phyloP scores from a whole-genome alignment of 179 eudicot genomes.

The Vitellaria paradoxa region DNA sequence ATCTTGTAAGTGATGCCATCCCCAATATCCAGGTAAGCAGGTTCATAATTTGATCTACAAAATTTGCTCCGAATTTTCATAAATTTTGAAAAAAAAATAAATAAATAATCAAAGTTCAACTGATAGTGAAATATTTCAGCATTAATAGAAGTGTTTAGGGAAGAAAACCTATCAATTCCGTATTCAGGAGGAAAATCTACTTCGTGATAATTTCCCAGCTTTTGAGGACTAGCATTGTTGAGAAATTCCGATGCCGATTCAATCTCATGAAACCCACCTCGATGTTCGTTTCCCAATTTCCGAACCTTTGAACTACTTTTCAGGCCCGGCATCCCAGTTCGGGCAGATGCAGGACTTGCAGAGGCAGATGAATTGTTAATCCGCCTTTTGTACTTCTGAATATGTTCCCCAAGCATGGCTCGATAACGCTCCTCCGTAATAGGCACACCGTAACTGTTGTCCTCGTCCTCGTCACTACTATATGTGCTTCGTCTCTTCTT shows the following conservation, averaged over 20 bases:
- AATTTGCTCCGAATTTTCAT: constrained; percentile 12
- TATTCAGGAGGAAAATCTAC: constrained; percentile 48
- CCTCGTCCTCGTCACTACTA: constrained; percentile 74
- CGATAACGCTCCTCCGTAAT: constrained; percentile 80
- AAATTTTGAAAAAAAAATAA: neutral
- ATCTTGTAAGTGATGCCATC: constrained; percentile 82
- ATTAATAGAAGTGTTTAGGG: constrained; percentile 2
- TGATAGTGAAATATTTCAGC: neutral
- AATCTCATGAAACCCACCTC: constrained; percentile 45
- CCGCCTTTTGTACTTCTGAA: constrained; percentile 83
- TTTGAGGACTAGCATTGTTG: constrained; percentile 37
- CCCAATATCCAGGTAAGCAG: constrained; percentile 80
- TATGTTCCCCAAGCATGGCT: constrained; percentile 89
- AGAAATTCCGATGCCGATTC: constrained; percentile 51
- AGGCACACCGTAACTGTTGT: constrained; percentile 41
- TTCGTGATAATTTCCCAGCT: constrained; percentile 44
- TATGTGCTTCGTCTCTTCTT: constrained; percentile 62
- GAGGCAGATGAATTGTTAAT: constrained; percentile 42
- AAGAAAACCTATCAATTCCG: constrained; percentile 59
- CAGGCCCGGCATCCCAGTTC: constrained; percentile 37
- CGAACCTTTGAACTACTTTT: constrained; percentile 58
- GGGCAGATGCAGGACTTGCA: constrained; percentile 49
- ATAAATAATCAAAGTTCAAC: neutral
- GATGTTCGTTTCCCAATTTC: constrained; percentile 47
- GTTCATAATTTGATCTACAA: constrained; percentile 63